A percentile compares a stretch with the other conserved stretches of the same genome.
Evolutionary conservation across 257 asterid species (phyloP).

Genomic region (Solanum sparsipilum): DNA sequence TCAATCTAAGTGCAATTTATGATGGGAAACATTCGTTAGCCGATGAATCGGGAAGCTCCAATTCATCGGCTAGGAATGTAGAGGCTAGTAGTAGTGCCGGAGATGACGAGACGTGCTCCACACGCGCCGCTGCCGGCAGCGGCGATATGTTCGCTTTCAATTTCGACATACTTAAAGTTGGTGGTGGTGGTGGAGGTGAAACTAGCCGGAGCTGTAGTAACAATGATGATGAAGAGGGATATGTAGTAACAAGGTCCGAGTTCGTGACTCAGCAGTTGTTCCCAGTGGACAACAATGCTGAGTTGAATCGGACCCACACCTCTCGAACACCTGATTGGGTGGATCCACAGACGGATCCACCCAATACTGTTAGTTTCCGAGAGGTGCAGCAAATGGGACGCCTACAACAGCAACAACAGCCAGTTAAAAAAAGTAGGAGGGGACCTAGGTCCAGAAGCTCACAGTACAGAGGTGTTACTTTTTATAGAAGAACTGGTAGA

Average conservation of each 20-base stretch:
- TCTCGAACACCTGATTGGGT: constrained; percentile 11
- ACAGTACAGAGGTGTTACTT: constrained; percentile 57
- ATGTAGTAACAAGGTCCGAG: constrained; percentile 4
- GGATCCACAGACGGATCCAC: not conserved
- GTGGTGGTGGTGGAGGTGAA: not conserved
- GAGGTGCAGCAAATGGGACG: not conserved
- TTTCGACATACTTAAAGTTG: constrained; percentile 35
- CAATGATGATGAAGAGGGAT: not conserved
- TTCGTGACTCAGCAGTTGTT: constrained; percentile 51
- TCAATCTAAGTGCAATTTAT: constrained; percentile 33
- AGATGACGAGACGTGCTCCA: constrained; percentile 42
- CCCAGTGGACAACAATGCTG: constrained; percentile 12
- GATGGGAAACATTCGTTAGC: constrained; percentile 11
- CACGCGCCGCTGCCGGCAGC: constrained; percentile 23
- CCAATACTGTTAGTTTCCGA: not conserved
- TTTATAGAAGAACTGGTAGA: constrained; percentile 62
- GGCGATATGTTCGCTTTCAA: constrained; percentile 17
- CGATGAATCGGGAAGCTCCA: constrained; percentile 30
- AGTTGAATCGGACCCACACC: not conserved
- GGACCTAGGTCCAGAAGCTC: constrained; percentile 60
- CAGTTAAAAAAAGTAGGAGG: constrained; percentile 40
- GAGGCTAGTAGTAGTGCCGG: constrained; percentile 33
- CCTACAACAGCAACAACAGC: constrained; percentile 16
- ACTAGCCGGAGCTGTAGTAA: not conserved
- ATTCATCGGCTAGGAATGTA: constrained; percentile 34